These are phyloP conservation scores for Tulasnella sp. DNA, from an alignment of 768 basidiomycete species.

Conservation along the genomic window DNA sequence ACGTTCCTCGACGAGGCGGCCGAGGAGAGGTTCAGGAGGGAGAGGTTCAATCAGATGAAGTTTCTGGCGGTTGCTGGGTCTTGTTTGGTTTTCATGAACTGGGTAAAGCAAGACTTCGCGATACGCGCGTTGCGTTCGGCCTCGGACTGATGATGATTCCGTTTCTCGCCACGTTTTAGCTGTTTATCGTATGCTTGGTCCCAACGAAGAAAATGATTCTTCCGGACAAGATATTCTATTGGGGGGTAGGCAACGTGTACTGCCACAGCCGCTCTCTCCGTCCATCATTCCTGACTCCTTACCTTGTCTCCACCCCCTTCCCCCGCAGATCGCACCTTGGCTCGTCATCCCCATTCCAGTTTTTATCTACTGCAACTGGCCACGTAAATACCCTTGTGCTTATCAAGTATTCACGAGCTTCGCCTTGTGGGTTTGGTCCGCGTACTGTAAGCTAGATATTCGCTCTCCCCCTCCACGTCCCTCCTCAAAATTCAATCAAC, in stretches of 20 bases:
- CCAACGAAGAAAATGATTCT: constrained; percentile 23
- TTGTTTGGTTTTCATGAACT: constrained; percentile 38
- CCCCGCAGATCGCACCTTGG: constrained; percentile 24
- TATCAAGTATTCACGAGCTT: constrained; percentile 38
- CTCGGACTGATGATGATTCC: not conserved
- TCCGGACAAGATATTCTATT: constrained; percentile 30
- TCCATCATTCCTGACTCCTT: not conserved
- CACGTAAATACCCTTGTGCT: constrained; percentile 32
- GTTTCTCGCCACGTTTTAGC: not conserved
- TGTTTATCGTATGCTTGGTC: constrained; percentile 26
- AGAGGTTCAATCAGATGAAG: constrained; percentile 31
- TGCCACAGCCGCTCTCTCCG: not conserved
- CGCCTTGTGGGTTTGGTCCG: constrained; percentile 35
- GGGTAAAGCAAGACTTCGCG: constrained; percentile 34
- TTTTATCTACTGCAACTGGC: constrained; percentile 39
- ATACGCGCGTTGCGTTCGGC: not conserved
- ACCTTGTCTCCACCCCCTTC: not conserved
- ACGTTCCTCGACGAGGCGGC: constrained; percentile 15
- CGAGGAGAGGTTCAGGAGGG: constrained; percentile 8
- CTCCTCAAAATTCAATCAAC: too few relatives aligned
- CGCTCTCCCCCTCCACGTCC: not conserved
- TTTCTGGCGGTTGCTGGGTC: constrained; percentile 32
- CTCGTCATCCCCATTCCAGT: constrained; percentile 37
- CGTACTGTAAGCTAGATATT: constrained; percentile 5
- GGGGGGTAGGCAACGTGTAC: constrained; percentile 21